Base-by-base conservation (phyloP, 176 grass and related monocot species). In the Carex myosuroides region DNA sequence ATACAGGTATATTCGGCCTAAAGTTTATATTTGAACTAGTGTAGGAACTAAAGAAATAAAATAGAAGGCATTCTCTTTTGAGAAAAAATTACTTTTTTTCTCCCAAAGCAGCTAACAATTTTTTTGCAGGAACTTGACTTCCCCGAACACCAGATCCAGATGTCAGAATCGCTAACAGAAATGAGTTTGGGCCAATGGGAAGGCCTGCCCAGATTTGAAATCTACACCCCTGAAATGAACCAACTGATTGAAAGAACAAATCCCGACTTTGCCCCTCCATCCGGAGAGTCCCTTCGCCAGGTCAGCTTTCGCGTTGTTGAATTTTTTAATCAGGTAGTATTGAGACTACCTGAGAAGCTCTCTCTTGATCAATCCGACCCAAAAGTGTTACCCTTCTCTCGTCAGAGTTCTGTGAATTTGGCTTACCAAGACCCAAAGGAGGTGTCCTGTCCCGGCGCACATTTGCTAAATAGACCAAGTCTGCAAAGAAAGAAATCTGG, bases 131-230 rank as follows among this genome's bases (percentile, higher is more conserved):
- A 96, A 88, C 89, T 93, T 85, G 91, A 92, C 60, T 96, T 96
- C 52, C 91, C 94, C 26, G 94, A 91, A 59, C 81, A 89, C 65
- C 89, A 96, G 85, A 91, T 96, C 64, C 91, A 91, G 81, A 70
- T 81, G 17, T 96, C 94, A 21, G 94, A 93, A 88, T 84, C 94
- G 61, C 75, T 96, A 68, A 85, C 85, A 79, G 94, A 96, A 68
- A 96, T 96, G 76, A 96, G 91, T 82, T 89, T 91, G 57, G 94
- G 94, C 71, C 94, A 96, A 60, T 96, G 94, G 94, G 94, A 96
- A 81, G 94, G 94, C 22, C 89, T 91, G 57, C 87, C 87, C 29
- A 87, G 76, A 72, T 96, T 87, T 62, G 94, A 96, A 84, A 88
- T 96, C 26, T 96, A 96, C 74, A 96, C 89, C 41, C 70, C 89